These are phyloP conservation scores for Fusarium coffeatum DNA, from an alignment of 2,329 filamentous ascomycete genomes.

Conservation along the genomic window DNA sequence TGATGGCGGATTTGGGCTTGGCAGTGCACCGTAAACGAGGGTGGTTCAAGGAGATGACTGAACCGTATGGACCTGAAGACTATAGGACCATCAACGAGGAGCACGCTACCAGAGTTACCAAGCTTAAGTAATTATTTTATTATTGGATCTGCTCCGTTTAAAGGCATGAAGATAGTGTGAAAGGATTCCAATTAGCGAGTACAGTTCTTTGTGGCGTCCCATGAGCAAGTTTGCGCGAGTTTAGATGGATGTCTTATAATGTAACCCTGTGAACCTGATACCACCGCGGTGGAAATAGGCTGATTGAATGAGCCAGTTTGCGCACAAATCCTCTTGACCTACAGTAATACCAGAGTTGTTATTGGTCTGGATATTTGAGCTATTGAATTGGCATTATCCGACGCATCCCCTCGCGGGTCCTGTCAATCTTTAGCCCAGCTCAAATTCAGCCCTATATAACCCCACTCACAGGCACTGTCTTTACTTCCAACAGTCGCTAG, in stretches of 20 bases:
- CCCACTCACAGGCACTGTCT: background rate
- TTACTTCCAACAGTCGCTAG: no score
- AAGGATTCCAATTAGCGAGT: no score
- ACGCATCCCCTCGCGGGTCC: rapidly evolving
- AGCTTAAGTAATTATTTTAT: background rate
- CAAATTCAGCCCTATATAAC: background rate
- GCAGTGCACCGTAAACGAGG: background rate
- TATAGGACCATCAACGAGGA: background rate
- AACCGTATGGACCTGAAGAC: background rate
- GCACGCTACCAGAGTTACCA: background rate
- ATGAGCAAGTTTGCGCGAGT: background rate
- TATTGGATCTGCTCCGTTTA: rapidly evolving
- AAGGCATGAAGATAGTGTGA: no score
- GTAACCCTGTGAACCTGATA: background rate
- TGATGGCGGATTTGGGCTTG: conserved; percentile 7
- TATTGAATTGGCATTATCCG: background rate
- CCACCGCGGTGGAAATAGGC: background rate
- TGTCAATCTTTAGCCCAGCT: background rate
- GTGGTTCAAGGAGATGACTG: conserved; percentile 2
- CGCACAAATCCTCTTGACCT: background rate
- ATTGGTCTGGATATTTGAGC: background rate
- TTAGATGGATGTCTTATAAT: background rate
- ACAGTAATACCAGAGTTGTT: rapidly evolving
- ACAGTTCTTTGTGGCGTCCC: background rate
- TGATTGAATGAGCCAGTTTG: background rate